phyloP scores from a whole-genome alignment of 192 early-diverging fungal genomes.

The Mortierella claussenii region DNA sequence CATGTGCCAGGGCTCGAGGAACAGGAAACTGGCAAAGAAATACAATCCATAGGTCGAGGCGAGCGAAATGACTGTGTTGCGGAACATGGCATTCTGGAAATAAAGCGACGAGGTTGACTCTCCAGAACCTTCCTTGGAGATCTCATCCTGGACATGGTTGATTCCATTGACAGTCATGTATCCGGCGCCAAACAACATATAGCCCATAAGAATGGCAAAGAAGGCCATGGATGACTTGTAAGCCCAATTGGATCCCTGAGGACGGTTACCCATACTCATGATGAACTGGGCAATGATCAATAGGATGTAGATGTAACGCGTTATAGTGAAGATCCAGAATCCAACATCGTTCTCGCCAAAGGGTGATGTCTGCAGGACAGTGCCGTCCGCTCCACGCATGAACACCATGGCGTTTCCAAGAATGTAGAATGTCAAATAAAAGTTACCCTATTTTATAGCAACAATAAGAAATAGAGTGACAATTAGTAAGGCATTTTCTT shows the following conservation, averaged over 20 bases:
- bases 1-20: slow-evolving; percentile 85
- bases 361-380: slow-evolving; percentile 28
- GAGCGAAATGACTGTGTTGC: slow-evolving; percentile 71
- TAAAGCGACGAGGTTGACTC: slow-evolving; percentile 8
- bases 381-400: slow-evolving; percentile 3
- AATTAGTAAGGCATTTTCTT: too few relatives aligned
- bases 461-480: slow-evolving; percentile 52
- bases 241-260: slow-evolving; percentile 83
- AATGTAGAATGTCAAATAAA: slow-evolving; percentile 93
- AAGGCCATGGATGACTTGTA: slow-evolving; percentile 60
- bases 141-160: slow-evolving; percentile 10
- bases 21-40: slow-evolving; percentile 72
- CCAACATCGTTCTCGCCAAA: slow-evolving; percentile 53
- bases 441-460: slow-evolving; percentile 69
- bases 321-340: slow-evolving; percentile 64
- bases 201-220: slow-evolving; percentile 62
- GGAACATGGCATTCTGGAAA: slow-evolving; percentile 64
- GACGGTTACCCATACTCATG: slow-evolving; percentile 93
- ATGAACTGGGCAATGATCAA: slow-evolving; percentile 88
- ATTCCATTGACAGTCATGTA: slow-evolving; percentile 61
- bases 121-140: slow-evolving; percentile 15
- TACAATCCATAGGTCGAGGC: slow-evolving; percentile 82
- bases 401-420: slow-evolving; percentile 67
- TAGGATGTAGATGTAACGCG: slow-evolving; percentile 75
- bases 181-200: slow-evolving; percentile 64